Conservation (phyloP, 2,329 filamentous ascomycete genomes). For the Triangularia verruculosa region DNA sequence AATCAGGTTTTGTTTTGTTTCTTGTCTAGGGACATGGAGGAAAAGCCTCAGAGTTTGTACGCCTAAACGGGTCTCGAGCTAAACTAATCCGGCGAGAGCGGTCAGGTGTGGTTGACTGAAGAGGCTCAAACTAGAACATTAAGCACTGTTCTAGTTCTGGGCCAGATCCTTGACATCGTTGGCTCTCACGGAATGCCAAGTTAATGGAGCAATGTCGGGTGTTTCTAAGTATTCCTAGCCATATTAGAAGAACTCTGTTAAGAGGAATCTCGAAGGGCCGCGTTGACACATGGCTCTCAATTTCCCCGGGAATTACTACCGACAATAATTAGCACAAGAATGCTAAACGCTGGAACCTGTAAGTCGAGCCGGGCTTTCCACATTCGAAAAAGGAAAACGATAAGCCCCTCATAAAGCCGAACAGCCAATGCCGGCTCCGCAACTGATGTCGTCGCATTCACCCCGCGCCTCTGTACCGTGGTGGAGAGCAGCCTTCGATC, state of each 20-base stretch:
- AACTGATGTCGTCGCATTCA: neutral
- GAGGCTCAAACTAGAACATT: neutral
- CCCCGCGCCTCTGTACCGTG: neutral
- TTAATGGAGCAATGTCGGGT: constrained; percentile 3
- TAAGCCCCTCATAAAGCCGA: neutral
- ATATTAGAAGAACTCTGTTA: neutral
- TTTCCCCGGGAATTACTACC: neutral
- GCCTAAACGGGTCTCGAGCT: neutral
- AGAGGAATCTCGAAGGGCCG: neutral
- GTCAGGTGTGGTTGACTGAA: neutral
- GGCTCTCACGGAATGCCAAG: neutral
- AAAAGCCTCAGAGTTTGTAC: neutral
- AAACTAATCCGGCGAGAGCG: neutral
- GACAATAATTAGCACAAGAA: neutral
- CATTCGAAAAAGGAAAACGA: neutral
- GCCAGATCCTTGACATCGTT: neutral
- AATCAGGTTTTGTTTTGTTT: neutral
- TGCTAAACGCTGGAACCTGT: neutral
- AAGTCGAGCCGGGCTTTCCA: neutral
- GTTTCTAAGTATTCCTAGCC: neutral
- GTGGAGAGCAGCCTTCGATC: neutral
- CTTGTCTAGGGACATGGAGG: neutral
- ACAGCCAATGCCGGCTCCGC: neutral
- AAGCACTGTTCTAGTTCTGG: neutral
- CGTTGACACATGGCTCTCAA: neutral